A percentile compares a stretch with the other conserved stretches of the same genome.
phyloP scores from a whole-genome alignment of 1,284 basidiomycete genomes.

The Peniophora sp. region DNA sequence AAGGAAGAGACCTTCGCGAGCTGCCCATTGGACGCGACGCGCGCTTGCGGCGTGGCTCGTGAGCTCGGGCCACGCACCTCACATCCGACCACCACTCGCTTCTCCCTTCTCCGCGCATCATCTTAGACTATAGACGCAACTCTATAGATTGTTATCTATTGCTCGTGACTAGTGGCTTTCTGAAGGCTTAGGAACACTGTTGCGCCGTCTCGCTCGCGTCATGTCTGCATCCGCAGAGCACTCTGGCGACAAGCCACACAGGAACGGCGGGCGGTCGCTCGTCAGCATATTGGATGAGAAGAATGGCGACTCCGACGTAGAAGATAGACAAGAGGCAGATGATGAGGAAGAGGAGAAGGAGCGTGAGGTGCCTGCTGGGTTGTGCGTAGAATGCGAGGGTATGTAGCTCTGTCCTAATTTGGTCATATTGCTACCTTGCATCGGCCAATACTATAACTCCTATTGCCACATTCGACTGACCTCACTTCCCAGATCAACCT shows the following conservation, averaged over 20 bases:
- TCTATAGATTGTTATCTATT: no score
- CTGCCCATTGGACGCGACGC: no score
- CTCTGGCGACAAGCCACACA: slow-evolving; percentile 1
- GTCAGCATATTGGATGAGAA: slow-evolving; percentile 57
- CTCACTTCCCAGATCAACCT: slow-evolving; percentile 60
- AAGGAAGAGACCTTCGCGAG: no score
- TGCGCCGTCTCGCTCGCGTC: not conserved
- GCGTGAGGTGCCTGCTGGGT: slow-evolving; percentile 48
- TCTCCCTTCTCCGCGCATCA: no score
- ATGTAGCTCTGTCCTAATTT: slow-evolving; percentile 11
- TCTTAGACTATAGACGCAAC: no score
- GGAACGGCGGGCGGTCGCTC: slow-evolving; percentile 39
- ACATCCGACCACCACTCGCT: no score
- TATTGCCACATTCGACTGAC: not conserved
- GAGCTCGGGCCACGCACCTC: no score
- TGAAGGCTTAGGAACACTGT: no score
- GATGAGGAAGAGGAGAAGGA: slow-evolving; percentile 47
- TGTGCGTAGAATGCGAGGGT: slow-evolving; percentile 81
- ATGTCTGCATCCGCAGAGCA: not conserved
- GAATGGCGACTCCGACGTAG: slow-evolving; percentile 48
- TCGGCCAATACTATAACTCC: not conserved
- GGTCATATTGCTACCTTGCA: not conserved
- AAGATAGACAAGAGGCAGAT: slow-evolving; percentile 26
- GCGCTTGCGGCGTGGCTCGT: no score
- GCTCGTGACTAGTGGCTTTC: no score